Evolutionary conservation across 2,329 filamentous ascomycete genomes (phyloP).

Genomic region (Aureobasidium melanogenum): DNA sequence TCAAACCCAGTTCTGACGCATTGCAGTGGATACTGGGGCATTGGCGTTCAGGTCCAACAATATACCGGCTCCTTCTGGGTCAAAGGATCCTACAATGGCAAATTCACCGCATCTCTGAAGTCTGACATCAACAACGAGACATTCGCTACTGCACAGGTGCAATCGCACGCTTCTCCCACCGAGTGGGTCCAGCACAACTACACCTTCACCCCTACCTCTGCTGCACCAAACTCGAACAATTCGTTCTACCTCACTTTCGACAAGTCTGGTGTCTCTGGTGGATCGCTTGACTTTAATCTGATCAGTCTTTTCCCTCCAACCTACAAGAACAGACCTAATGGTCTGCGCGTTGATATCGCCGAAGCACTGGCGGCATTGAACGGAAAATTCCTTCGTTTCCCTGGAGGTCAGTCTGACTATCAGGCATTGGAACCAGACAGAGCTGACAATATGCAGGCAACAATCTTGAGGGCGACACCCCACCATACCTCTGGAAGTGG

Average conservation of each 20-base stretch:
- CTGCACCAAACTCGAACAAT: slow-evolving; percentile 21
- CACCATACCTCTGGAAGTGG: slow-evolving; percentile 39
- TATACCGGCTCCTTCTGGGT: slow-evolving; percentile 30
- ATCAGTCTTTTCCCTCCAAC: slow-evolving; percentile 54
- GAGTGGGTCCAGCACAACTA: slow-evolving; percentile 21
- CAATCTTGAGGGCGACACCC: slow-evolving; percentile 41
- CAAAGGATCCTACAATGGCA: slow-evolving; percentile 23
- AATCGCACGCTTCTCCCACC: background rate
- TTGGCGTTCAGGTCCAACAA: slow-evolving; percentile 19
- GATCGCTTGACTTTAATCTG: slow-evolving; percentile 47
- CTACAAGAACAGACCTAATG: slow-evolving; percentile 49
- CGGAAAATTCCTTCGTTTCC: slow-evolving; percentile 52
- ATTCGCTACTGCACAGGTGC: slow-evolving; percentile 11
- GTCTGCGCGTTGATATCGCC: slow-evolving; percentile 47
- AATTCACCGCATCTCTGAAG: slow-evolving; percentile 20
- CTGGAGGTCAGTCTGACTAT: slow-evolving; percentile 43
- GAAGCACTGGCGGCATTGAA: slow-evolving; percentile 45
- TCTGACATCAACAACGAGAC: slow-evolving; percentile 15
- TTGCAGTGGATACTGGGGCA: slow-evolving; percentile 24
- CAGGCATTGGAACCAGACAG: no score
- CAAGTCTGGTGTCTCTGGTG: slow-evolving; percentile 30
- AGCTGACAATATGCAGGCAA: background rate
- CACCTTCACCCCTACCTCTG: slow-evolving; percentile 21
- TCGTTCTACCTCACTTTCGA: slow-evolving; percentile 49
- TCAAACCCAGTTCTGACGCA: background rate